Evolutionary conservation across 2,329 filamentous ascomycete genomes (phyloP), one percentile per base, ranked within the genome.

Genomic region (Helotiales sp.): DNA sequence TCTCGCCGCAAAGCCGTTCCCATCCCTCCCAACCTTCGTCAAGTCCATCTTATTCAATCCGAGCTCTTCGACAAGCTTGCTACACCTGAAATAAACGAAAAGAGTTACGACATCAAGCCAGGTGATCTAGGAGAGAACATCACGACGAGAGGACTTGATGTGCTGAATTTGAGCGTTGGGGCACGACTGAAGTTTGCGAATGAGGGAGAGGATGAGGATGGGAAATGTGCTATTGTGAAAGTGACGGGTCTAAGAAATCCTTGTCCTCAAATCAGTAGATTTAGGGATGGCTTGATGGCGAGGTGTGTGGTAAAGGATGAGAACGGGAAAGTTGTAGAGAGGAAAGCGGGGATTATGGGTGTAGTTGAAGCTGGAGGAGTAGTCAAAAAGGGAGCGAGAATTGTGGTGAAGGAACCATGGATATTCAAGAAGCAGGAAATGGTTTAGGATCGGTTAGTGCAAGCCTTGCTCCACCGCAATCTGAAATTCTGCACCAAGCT

Each of bases 271-370:
- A 46, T 66, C 4, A 55, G 57, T 12, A 56, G 57, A 19, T 64
- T 54, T 19, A 55, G 50, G 40, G 25, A 51, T 24, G 63, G 65
- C 2, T 29, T 67, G 38, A 17, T 54, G 33, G 59, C 50, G 4
- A 56, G 56, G 24, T 56, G 58, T 52, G 38, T 36, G 27, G 50
- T 58, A 17, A 54, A 44, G 31, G 50, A 61, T 56, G 49, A 33
- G 24, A 52, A 51, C n/a, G 47, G 58, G 15, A 48, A 49, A 36
- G 29, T 56, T 13, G 9, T 79, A 75, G 76, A 71, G 71, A 55
- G 71, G 72, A 47, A 73, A 71, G 48, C 68, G 77, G 53, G 70
- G 68, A 58, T 66, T 77, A 63, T 77, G 68, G 31, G 33, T 53
- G 36, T 33, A 9, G 51, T 53, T 34, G 51, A 53, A n/a, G 29